Evolutionary conservation across 106 monocot species (phyloP), one percentile per base, ranked within the genome.

Genomic region (Dendrobium catenatum): DNA sequence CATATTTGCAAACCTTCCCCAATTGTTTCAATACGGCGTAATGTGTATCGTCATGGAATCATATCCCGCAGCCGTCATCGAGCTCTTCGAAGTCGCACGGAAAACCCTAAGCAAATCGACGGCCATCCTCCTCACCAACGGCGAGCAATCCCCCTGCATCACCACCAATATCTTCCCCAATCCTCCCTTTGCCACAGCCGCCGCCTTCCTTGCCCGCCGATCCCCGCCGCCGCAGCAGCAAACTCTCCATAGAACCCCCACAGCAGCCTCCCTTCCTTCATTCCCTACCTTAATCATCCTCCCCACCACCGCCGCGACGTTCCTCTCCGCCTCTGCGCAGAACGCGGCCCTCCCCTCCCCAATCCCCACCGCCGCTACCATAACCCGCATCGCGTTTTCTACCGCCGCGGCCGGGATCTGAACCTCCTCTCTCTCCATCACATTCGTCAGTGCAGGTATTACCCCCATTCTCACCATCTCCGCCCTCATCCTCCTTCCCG

Each of bases 141-240:
- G 87, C 72, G 89, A 85, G 80, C 90, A 93, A 58, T 83, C 82
- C 47, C 93, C 85, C 82, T 93, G 93, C 90, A 90, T 87, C 77
- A 93, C 78, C 42, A 93, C 61, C 80, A 93, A 78, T 19, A 93
- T 79, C 83, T 93, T 93, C 77, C 85, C 90, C 82, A 75, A 73
- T 42, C 24, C 46, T 10, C 83, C 84, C 19, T 81, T 80, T 0
- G 54, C 58, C 10, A 17, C 70, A 48, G 79, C 81, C 64, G 81
- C 84, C 18, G 82, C 86, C 77, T 79, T 83, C 79, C 78, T 79
- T 8, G 86, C 86, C 76, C 86, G 58, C 81, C 68, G 80, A 33
- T 88, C 87, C 5, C 82, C 48, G 26, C 80, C 82, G 33, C 79
- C 19, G 56, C 55, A 77, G 73, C 88, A 84, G 40, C 78, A 55